Evolutionary conservation across 1,284 basidiomycete species (phyloP).

Genomic region (Vanrija sp.): DNA sequence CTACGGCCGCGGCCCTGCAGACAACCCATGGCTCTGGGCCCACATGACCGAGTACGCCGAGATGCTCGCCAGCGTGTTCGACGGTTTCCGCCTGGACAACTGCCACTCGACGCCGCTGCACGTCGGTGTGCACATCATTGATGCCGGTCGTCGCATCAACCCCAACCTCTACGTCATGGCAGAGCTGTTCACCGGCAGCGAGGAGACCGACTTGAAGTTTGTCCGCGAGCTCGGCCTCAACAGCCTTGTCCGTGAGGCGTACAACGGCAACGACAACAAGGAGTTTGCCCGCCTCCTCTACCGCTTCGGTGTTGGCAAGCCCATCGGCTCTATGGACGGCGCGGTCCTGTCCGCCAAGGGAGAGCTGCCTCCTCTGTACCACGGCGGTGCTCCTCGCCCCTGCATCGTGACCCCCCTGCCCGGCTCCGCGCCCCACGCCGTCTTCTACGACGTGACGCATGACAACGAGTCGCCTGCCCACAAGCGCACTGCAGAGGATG

Average conservation of each 20-base stretch:
- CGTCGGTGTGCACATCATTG: slow-evolving; percentile 87
- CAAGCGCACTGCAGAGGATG: slow-evolving; percentile 87
- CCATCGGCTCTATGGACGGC: slow-evolving; percentile 78
- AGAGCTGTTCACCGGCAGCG: slow-evolving; percentile 92
- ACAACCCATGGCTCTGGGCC: slow-evolving; percentile 92
- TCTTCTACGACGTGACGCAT: slow-evolving; percentile 90
- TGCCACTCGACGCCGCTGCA: slow-evolving; percentile 95
- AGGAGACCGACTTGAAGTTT: slow-evolving; percentile 87
- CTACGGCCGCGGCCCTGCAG: slow-evolving; percentile 70
- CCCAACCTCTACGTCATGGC: slow-evolving; percentile 93
- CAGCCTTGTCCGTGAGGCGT: slow-evolving; percentile 83
- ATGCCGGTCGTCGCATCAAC: slow-evolving; percentile 80
- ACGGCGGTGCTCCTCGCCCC: slow-evolving; percentile 67
- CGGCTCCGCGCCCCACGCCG: slow-evolving; percentile 81
- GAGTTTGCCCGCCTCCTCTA: slow-evolving; percentile 81
- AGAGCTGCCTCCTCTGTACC: slow-evolving; percentile 66
- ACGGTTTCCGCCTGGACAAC: slow-evolving; percentile 96
- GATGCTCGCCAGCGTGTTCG: slow-evolving; percentile 73
- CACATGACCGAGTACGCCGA: slow-evolving; percentile 87
- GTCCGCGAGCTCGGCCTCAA: slow-evolving; percentile 88
- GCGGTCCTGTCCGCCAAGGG: slow-evolving; percentile 72
- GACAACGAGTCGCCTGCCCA: slow-evolving; percentile 87
- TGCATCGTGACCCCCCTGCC: slow-evolving; percentile 72
- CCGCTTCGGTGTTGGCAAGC: slow-evolving; percentile 77
- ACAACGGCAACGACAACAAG: slow-evolving; percentile 82